Percentiles rank a stretch among this genome's conserved stretches.
phyloP scores from a whole-genome alignment of 2,329 filamentous ascomycete species.

The Alternaria tenuissima region DNA sequence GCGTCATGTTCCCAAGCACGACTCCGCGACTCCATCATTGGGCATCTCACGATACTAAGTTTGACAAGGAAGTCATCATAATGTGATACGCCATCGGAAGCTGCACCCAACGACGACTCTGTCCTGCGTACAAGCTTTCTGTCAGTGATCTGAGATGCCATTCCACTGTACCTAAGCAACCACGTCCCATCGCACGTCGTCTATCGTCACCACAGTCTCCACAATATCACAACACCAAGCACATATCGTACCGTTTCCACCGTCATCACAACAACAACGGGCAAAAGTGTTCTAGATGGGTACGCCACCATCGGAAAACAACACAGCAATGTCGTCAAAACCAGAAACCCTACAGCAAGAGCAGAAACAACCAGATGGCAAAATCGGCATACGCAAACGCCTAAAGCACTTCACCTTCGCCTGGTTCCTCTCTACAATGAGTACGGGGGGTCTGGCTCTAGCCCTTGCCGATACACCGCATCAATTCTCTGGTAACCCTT shows the following conservation, averaged over 20 bases:
- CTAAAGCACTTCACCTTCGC: conserved; percentile 56
- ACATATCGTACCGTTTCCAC: neutral
- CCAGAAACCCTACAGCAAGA: neutral
- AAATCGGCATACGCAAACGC: conserved; percentile 17
- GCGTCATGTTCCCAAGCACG: neutral
- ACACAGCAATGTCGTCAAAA: neutral
- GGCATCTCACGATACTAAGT: neutral
- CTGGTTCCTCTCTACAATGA: conserved; percentile 57
- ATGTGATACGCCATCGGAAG: neutral
- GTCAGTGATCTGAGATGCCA: neutral
- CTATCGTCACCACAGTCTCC: neutral
- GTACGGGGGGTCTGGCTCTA: conserved; percentile 56
- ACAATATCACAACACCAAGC: neutral
- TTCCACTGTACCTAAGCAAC: neutral
- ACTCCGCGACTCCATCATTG: neutral
- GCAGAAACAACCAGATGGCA: neutral
- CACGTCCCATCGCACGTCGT: neutral
- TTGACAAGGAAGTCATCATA: neutral
- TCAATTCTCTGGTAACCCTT: conserved; percentile 33
- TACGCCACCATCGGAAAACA: neutral
- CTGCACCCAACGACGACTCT: neutral
- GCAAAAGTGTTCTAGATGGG: neutral
- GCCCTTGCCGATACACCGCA: conserved; percentile 54
- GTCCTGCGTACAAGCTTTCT: neutral
- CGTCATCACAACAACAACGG: neutral